Evolutionary conservation across 805 yeast genomes (phyloP), one percentile per base, ranked within the genome.

Genomic region (Yamadazyma akitaensis): DNA sequence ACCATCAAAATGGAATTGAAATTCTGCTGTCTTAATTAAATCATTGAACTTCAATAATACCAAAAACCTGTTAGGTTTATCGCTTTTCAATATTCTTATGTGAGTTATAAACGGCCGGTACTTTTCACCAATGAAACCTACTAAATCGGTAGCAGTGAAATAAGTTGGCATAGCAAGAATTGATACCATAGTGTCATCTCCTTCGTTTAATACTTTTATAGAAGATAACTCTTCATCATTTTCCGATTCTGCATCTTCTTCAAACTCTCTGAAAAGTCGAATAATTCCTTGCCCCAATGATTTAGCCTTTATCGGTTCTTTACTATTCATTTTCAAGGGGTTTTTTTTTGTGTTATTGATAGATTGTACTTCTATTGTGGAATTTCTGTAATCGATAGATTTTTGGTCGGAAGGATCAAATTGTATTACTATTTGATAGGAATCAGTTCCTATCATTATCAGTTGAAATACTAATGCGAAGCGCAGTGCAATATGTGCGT

Each of bases 131-230:
- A 91, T 77, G 59, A 84, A 90, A 5, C 92, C 95, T 3, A 90
- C 62, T 19, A 91, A 61, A 56, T 90, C 97, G 19, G 89, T 84
- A 0, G 92, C 87, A 0, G 96, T 83, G 63, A 90, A 84, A 61
- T 90, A 91, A 10, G 86, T 81, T 0, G 97, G 97, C 0, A 90
- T 83, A 0, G 95, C 90, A n/a, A 89, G 63, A 16, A 89, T 85
- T 1, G 92, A 82, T 3, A 88, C 79, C 67, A 85, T 84, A 1
- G 89, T 78, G 31, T 77, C 81, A 58, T 82, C 85, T 0, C 81
- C 81, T 11, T 52, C 55, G 21, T 36, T 35, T 1, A 48, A 53
- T 2, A 50, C 40, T 13, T 21, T 37, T 38, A 47, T 26, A 32
- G 38, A 2, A 11, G 14, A 11, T 18, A 21, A n/a, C 11, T 39